Base-by-base conservation (phyloP, 176 grass and related monocot genomes). In the Chrysopogon serrulatus region DNA sequence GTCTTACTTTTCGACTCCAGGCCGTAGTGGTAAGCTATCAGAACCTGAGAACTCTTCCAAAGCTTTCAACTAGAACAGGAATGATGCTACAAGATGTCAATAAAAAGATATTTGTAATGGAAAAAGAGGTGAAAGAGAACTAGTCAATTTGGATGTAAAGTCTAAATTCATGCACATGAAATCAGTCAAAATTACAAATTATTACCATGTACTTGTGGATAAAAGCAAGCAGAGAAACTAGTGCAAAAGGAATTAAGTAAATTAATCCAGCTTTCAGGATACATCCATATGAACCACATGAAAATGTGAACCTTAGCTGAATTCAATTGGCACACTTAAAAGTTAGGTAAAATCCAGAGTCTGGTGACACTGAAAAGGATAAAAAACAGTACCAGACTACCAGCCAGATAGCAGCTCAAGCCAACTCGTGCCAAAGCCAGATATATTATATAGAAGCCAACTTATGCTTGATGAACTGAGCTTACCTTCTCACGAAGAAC, bases 401-500 rank as follows among this genome's bases (percentile, higher is more conserved):
- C 27, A 80, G 31, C 16, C 4, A 15, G 18, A 0, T 54, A 44
- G 76, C 33, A 85, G 5, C 23, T 79, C 47, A 23, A 71, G 65
- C 39, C 72, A 84, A 59, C 45, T 40, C 75, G 42, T 43, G 44
- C 62, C 73, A 53, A 70, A 33, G 30, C 26, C 36, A 73, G 23
- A 61, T 77, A 61, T 77, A 81, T 43, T 56, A 60, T 82, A 82
- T 57, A 84, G 8, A 65, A 30, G 28, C 56, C 23, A 84, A 74
- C 2, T 12, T 34, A 68, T 51, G 57, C 68, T 65, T 91, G 34
- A 30, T 47, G 57, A 47, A 48, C 2, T 49, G 28, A 39, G 53
- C 44, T 35, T 84, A 95, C 96, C 96, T 98, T 98, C 82, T 98
- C 91, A 47, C 51, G 79, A 31, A 98, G 48, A 85, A 95, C 87